These are phyloP conservation scores for Lentinula novae-zelandiae DNA, from an alignment of 1,284 basidiomycete genomes.

Conservation along the genomic window DNA sequence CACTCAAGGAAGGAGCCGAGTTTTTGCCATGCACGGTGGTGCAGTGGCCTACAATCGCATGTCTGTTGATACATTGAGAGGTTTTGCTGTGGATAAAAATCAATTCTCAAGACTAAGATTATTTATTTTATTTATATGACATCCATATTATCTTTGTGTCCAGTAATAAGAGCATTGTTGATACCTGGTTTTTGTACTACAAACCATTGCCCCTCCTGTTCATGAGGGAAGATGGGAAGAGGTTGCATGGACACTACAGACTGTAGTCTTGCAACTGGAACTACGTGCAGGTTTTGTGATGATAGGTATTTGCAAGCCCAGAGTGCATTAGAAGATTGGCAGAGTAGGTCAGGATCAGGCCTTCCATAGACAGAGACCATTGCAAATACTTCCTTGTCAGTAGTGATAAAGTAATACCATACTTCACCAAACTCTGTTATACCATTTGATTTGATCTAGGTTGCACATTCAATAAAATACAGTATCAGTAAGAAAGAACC, in stretches of 20 bases:
- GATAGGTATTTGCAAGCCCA: constrained; percentile 19
- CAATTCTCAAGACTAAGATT: too few relatives aligned
- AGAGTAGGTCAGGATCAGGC: constrained; percentile 17
- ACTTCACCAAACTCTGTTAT: constrained; percentile 20
- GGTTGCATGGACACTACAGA: constrained; percentile 26
- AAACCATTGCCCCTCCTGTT: constrained; percentile 16
- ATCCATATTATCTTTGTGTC: constrained; percentile 2
- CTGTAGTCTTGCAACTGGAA: constrained; percentile 11
- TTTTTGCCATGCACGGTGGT: too few relatives aligned
- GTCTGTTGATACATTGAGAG: too few relatives aligned
- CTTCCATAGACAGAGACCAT: constrained; percentile 19
- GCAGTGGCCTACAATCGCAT: too few relatives aligned
- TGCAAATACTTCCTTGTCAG: constrained; percentile 14
- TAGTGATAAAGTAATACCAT: constrained; percentile 21
- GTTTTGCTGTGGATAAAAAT: too few relatives aligned
- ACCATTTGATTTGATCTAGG: background rate
- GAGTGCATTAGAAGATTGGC: constrained; percentile 20
- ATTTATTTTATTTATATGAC: too few relatives aligned
- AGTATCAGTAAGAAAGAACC: background rate
- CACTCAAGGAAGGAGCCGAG: too few relatives aligned
- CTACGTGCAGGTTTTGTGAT: constrained; percentile 15
- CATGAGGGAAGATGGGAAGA: constrained; percentile 12
- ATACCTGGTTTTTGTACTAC: constrained; percentile 21
- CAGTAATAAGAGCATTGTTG: constrained; percentile 15
- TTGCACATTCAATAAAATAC: background rate